Evolutionary conservation across 2,329 filamentous ascomycete genomes (phyloP).

Genomic region (Ploettnerulaceae sp.): DNA sequence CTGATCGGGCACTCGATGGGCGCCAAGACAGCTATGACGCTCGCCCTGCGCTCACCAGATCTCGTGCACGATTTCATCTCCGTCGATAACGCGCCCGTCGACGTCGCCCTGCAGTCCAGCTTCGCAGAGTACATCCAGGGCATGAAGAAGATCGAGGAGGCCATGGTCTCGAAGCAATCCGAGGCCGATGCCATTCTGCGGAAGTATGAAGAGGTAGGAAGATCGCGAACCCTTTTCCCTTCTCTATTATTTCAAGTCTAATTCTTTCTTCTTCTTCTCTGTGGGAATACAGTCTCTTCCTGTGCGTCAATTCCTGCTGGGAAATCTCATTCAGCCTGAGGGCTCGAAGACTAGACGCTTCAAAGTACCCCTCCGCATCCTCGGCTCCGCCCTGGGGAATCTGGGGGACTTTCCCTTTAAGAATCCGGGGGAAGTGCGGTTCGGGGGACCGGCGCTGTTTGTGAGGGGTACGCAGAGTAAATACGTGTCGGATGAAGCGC

Average conservation of each 20-base stretch:
- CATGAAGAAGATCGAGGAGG: constrained; percentile 76
- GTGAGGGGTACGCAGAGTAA: constrained; percentile 71
- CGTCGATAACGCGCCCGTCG: constrained; percentile 89
- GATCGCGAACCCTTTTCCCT: constrained; percentile 8
- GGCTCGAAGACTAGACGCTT: constrained; percentile 59
- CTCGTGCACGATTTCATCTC: constrained; percentile 68
- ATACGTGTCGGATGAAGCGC: constrained; percentile 75
- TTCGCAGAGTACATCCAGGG: constrained; percentile 78
- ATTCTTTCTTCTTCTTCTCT: constrained; percentile 5
- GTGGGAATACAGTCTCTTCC: constrained; percentile 49
- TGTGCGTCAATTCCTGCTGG: constrained; percentile 87
- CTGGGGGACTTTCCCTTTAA: constrained; percentile 84
- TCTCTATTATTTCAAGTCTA: neutral
- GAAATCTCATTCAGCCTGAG: constrained; percentile 62
- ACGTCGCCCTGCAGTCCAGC: constrained; percentile 66
- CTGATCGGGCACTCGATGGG: constrained; percentile 97
- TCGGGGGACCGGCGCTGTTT: constrained; percentile 74
- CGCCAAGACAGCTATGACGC: constrained; percentile 85
- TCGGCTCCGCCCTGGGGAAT: constrained; percentile 63
- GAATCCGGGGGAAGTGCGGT: constrained; percentile 62
- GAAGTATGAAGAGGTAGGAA: constrained; percentile 69
- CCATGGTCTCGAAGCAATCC: constrained; percentile 60
- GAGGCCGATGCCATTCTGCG: constrained; percentile 78
- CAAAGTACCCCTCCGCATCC: constrained; percentile 69
- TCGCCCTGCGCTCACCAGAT: constrained; percentile 67